These are phyloP conservation scores for Hawksworthiomyces lignivorus DNA, from an alignment of 2,329 filamentous ascomycete genomes.

Conservation along the genomic window DNA sequence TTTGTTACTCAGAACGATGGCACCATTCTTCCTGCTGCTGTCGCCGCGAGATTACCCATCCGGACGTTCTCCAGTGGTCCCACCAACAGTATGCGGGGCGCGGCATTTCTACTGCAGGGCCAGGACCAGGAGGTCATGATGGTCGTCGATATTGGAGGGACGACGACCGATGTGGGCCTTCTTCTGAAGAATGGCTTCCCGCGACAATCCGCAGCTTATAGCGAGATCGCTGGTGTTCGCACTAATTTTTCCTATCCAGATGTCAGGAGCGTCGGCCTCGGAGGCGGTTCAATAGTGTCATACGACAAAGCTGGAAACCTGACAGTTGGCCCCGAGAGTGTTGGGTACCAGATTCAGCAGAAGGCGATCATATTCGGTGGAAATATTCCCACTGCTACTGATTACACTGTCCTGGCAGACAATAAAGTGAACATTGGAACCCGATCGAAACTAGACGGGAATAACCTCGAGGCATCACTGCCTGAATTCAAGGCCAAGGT, in stretches of 20 bases:
- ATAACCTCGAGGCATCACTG: too few species aligned
- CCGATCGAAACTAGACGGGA: too few species aligned
- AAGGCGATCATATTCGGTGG: constrained; percentile 52
- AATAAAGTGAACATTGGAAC: constrained; percentile 34
- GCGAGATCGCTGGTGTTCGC: constrained; percentile 53
- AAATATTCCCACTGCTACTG: constrained; percentile 49
- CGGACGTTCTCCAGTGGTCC: constrained; percentile 55
- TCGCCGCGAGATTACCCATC: constrained; percentile 50
- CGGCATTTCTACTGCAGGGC: constrained; percentile 46
- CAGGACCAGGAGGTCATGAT: constrained; percentile 32
- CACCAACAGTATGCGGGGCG: constrained; percentile 57
- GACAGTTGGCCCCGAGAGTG: constrained; percentile 19
- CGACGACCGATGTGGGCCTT: constrained; percentile 56
- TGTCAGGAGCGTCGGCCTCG: constrained; percentile 52
- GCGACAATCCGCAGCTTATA: constrained; percentile 54
- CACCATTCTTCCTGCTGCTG: constrained; percentile 46
- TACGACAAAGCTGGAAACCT: constrained; percentile 35
- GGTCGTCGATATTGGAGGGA: constrained; percentile 61
- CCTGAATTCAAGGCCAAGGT: constrained; percentile 27
- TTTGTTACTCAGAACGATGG: constrained; percentile 60
- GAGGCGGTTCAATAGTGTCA: constrained; percentile 49
- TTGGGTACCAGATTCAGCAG: constrained; percentile 35
- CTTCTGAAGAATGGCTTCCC: constrained; percentile 56
- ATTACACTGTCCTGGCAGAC: constrained; percentile 35
- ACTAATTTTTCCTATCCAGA: constrained; percentile 54